Base-by-base conservation (phyloP, 257 asterid genomes). In the Fraxinus pennsylvanica region DNA sequence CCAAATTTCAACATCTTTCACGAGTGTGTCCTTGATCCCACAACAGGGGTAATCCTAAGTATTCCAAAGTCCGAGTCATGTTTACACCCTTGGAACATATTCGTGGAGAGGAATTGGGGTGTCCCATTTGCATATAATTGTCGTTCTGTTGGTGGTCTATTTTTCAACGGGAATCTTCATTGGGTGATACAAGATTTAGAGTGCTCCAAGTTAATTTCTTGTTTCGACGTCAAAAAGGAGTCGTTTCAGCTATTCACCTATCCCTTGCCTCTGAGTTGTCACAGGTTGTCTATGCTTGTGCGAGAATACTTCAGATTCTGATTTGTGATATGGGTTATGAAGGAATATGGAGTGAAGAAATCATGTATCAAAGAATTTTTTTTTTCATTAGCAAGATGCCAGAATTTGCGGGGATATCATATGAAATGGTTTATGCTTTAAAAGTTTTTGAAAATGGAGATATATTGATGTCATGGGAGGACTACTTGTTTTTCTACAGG, bases 41-140 rank as follows among this genome's bases (percentile, higher is more conserved):
- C 14, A 0, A 39, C 75, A 0, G 17, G 45, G 10, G 22, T 29
- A 5, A 29, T 68, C 25, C 7, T 66, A 14, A 59, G 67, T 15
- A 47, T 80, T 78, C 78, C 69, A 0, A 76, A 74, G 19, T 79
- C 81, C 4, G 66, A 54, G 88, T 68, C 74, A 73, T 3, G 81
- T 86, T 45, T 86, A 88, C 81, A 84, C 92, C 2, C 85, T 88
- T 21, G 92, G 91, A 74, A 85, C 82, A 30, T 85, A 87, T 9
- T 71, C 73, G 0, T 88, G 92, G 89, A 78, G 85, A 54, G 74
- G 68, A 10, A 45, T 82, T 5, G 79, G n/a, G 76, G 71, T 9
- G 67, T 50, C 22, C 36, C 43, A 0, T 68, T 74, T 1, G 21
- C 2, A 1, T 82, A 76, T 73, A 19, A 33, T 5, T 61, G 79